These are phyloP conservation scores for Flammula alnicola DNA, from an alignment of 1,284 basidiomycete genomes.

Conservation along the genomic window DNA sequence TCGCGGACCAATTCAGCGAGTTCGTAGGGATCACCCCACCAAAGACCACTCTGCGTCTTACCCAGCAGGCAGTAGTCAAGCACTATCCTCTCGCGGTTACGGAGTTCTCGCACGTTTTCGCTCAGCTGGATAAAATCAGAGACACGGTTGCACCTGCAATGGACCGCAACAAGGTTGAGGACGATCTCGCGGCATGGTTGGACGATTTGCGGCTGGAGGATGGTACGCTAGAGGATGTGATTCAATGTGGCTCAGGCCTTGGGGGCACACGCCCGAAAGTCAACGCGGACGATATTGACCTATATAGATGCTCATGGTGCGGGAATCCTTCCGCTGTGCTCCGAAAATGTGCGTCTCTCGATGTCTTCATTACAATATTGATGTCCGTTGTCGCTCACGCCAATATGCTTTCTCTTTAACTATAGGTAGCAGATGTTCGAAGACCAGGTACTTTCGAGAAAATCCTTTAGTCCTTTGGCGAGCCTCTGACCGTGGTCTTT, in stretches of 20 bases:
- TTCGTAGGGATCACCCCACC: conserved; percentile 46
- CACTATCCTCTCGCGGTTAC: conserved; percentile 44
- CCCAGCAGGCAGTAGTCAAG: conserved; percentile 49
- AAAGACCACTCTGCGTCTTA: conserved; percentile 52
- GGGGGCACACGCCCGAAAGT: conserved; percentile 38
- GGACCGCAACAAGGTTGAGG: conserved; percentile 39
- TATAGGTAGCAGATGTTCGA: conserved; percentile 21
- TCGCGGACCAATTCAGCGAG: conserved; percentile 51
- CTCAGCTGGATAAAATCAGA: conserved; percentile 36
- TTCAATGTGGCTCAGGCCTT: conserved; percentile 13
- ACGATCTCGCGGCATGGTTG: conserved; percentile 59
- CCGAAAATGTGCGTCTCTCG: conserved; percentile 45
- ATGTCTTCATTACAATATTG: not conserved
- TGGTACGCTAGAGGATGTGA: conserved; percentile 32
- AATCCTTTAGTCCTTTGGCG: not conserved
- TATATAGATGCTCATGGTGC: conserved; percentile 64
- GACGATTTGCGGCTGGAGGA: conserved; percentile 49
- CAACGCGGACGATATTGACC: conserved; percentile 45
- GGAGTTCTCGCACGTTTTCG: conserved; percentile 48
- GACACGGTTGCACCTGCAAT: conserved; percentile 12
- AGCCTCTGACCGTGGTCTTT: not conserved
- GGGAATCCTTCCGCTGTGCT: conserved; percentile 58
- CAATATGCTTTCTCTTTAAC: not conserved
- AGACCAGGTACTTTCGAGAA: conserved; percentile 20
- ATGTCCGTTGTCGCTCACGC: not conserved